Base-by-base conservation (phyloP, 768 basidiomycete genomes). In the Pleurotus salmoneostramineus region DNA sequence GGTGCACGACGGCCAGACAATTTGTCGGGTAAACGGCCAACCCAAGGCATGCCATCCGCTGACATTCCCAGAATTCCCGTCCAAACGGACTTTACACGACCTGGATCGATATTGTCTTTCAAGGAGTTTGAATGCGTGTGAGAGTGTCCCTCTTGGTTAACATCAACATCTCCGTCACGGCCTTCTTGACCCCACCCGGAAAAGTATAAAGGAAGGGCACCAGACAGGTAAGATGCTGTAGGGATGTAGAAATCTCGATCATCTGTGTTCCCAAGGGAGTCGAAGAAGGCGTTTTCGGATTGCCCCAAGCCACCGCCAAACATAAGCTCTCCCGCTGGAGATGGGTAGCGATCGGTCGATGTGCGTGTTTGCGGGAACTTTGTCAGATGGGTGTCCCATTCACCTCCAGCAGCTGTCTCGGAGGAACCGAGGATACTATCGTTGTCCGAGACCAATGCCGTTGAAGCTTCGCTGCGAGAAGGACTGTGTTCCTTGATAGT, bases 31-130 rank as follows among this genome's bases (percentile, higher is more conserved):
- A 90, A 70, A 8, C 84, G 74, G 11, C 88, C 89, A 37, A 89
- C 85, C 89, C 89, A 90, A 3, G 88, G 88, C 65, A 73, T 67
- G 44, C 72, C 69, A 61, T 90, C 89, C 10, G 77, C 77, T 0
- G 88, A 89, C 3, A 82, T 60, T 2, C 82, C 85, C 45, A 89
- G 60, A 4, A 89, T 75, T 2, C 88, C 88, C 46, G 82, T 81
- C 88, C 88, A 90, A 2, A 75, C 63, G 4, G 78, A 75, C 63
- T 81, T 84, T 47, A 85, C 73, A 45, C 80, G 70, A 1, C 79
- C 83, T 4, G 52, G 52, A 17, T 69, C 64, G 1, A 65, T 71
- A 77, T 79, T 79, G 40, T 60, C 60, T 11, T 58, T 61, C 44
- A 17, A 45, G 21, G 1, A 17, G n/a, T 6, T 45, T 45, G 8